Percentiles rank a stretch among this genome's conserved stretches.
Conservation (phyloP, 2,329 filamentous ascomycete species). For the Neoarthrinium moseri region DNA sequence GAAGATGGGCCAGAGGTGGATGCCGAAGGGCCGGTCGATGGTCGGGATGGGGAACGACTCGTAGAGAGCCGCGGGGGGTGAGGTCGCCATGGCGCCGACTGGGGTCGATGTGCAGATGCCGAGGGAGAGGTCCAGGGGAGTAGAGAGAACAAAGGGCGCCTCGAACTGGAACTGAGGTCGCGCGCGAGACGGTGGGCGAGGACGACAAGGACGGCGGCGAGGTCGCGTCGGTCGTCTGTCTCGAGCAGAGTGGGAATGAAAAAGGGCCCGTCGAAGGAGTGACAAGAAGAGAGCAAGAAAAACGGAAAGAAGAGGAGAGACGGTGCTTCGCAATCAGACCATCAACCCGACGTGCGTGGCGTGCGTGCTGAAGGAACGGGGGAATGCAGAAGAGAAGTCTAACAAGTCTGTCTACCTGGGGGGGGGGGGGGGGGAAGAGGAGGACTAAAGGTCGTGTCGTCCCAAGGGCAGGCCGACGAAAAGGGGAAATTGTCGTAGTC, state of each 20-base stretch:
- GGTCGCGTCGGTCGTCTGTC: too few species aligned
- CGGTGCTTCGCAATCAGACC: neutral
- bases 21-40: conserved; percentile 87
- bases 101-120: neutral
- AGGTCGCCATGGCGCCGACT: conserved; percentile 22
- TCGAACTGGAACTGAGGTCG: too few species aligned
- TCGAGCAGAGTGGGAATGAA: too few species aligned
- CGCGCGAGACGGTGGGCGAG: too few species aligned
- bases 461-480: too few species aligned
- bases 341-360: conserved; percentile 4
- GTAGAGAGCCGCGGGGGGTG: conserved; percentile 43
- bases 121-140: neutral
- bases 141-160: neutral
- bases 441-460: too few species aligned
- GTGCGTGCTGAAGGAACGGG: neutral
- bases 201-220: too few species aligned
- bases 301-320: conserved; percentile 10
- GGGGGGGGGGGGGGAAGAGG: too few species aligned
- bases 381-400: neutral
- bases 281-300: conserved; percentile 30
- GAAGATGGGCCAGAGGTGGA: conserved; percentile 93
- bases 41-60: conserved; percentile 69
- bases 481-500: too few species aligned
- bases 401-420: too few species aligned
- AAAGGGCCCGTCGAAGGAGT: conserved; percentile 36